Conservation (phyloP, 208 protist species). For the Acanthamoeba culbertsoni region DNA sequence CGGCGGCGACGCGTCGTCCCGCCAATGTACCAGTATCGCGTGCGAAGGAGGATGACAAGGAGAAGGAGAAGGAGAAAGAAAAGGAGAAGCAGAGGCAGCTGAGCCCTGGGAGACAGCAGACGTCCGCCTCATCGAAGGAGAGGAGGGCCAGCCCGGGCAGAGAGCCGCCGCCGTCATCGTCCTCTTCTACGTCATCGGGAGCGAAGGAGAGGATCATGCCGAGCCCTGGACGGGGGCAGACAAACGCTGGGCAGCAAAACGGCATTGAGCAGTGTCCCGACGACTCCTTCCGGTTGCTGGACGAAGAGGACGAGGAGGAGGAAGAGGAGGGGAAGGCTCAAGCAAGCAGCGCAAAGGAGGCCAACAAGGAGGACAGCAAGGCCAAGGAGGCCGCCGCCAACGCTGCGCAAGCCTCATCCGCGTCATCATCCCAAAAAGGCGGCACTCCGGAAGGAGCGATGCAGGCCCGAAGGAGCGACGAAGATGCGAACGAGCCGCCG, state of each 20-base stretch:
- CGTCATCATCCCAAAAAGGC: neutral
- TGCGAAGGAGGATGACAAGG: neutral
- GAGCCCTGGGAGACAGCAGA: too few relatives aligned
- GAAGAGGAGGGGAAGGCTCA: neutral
- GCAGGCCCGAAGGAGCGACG: neutral
- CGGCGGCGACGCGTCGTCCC: neutral
- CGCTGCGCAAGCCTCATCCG: neutral
- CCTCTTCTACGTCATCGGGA: too few relatives aligned
- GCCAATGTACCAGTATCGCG: neutral
- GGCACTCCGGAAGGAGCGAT: neutral
- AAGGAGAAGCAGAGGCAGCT: too few relatives aligned
- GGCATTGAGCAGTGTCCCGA: neutral
- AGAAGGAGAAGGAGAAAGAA: neutral
- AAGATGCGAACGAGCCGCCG: neutral
- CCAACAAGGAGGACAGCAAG: neutral
- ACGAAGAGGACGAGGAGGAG: neutral
- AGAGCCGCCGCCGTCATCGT: too few relatives aligned
- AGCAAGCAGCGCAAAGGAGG: neutral
- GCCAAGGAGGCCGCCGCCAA: neutral
- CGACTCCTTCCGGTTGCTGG: neutral
- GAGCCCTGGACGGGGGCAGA: too few relatives aligned
- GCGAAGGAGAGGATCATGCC: too few relatives aligned
- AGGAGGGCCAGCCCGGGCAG: too few relatives aligned
- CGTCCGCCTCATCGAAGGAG: too few relatives aligned
- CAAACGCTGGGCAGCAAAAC: neutral